These are phyloP conservation scores for Rosellinia necatrix DNA, from an alignment of 2,329 filamentous ascomycete genomes.

Conservation along the genomic window DNA sequence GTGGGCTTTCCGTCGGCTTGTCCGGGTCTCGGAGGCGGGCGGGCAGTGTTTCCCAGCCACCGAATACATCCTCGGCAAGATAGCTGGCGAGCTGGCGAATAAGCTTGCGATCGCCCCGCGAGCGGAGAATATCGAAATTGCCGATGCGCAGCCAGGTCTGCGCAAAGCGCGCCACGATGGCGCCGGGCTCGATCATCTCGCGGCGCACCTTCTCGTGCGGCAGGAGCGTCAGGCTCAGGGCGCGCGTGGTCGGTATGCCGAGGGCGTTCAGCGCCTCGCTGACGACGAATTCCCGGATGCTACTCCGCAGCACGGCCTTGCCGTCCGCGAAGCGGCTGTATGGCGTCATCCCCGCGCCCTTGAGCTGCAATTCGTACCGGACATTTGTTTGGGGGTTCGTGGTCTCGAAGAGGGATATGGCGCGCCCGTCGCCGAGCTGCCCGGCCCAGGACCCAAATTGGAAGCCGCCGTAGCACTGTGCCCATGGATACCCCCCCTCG, in stretches of 20 bases:
- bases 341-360: constrained; percentile 89
- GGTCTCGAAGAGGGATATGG: constrained; percentile 91
- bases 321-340: constrained; percentile 97
- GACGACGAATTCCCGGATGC: constrained; percentile 91
- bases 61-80: constrained; percentile 83
- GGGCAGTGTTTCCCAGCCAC: constrained; percentile 85
- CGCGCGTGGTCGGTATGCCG: constrained; percentile 82
- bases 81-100: constrained; percentile 79
- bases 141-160: constrained; percentile 90
- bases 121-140: constrained; percentile 91
- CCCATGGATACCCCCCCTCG: constrained; percentile 89
- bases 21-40: constrained; percentile 59
- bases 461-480: constrained; percentile 93
- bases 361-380: constrained; percentile 90
- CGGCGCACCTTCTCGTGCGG: constrained; percentile 74
- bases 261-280: constrained; percentile 88
- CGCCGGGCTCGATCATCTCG: constrained; percentile 84
- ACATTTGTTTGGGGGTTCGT: constrained; percentile 73
- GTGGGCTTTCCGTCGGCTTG: constrained; percentile 51
- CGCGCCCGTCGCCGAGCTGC: constrained; percentile 91
- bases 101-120: constrained; percentile 76
- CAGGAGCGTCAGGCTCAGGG: constrained; percentile 78
- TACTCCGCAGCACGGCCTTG: constrained; percentile 88
- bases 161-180: constrained; percentile 90
- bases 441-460: constrained; percentile 89